Percentiles rank a stretch among this genome's conserved stretches.
phyloP scores from a whole-genome alignment of 805 yeast species.

The Schizosaccharomyces osmophilus region DNA sequence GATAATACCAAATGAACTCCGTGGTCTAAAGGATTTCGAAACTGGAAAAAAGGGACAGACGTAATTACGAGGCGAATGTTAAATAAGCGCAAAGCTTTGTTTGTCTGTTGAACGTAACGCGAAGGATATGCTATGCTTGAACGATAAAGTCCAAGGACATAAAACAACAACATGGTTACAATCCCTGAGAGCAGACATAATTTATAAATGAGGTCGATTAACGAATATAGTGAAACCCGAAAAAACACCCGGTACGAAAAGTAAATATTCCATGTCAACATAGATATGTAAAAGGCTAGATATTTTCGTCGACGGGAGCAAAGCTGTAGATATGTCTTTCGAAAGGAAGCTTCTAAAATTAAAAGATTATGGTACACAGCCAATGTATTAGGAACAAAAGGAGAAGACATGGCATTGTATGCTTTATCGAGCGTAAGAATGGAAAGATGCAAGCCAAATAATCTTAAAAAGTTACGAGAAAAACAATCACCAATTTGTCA shows the following conservation, averaged over 20 bases:
- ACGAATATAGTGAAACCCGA: neutral
- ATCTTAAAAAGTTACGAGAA: no score
- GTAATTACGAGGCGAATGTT: neutral
- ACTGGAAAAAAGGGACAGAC: neutral
- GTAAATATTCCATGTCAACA: neutral
- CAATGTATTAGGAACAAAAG: neutral
- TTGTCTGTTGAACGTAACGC: neutral
- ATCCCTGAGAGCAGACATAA: neutral
- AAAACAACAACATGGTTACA: constrained; percentile 1
- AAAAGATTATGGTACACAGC: neutral
- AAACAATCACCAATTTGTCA: no score
- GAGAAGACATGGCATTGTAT: neutral
- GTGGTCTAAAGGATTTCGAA: neutral
- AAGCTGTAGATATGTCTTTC: neutral
- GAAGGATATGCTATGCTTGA: neutral
- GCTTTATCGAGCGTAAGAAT: neutral
- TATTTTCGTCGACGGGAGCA: neutral
- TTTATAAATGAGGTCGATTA: neutral
- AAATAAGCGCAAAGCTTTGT: neutral
- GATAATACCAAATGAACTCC: neutral
- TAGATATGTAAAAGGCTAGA: neutral
- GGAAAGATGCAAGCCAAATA: no score
- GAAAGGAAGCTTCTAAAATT: constrained; percentile 1
- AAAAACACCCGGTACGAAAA: neutral
- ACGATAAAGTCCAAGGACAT: neutral